Conservation (phyloP, 352 stramenopile species). For the Hyaloperonospora arabidopsidis region DNA sequence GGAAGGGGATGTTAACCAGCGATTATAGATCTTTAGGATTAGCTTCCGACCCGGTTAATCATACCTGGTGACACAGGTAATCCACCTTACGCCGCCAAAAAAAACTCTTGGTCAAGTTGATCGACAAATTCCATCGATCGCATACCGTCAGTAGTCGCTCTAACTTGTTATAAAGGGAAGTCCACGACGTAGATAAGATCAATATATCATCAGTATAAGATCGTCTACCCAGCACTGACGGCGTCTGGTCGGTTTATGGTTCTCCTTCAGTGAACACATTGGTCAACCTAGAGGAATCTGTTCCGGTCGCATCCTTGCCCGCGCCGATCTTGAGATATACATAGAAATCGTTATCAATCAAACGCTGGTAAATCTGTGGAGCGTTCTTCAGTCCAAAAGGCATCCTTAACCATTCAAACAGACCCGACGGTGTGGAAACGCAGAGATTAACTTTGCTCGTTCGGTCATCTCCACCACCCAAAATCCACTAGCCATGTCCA, state of each 20-base stretch:
- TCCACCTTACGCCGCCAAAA: constrained; percentile 11
- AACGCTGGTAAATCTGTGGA: constrained; percentile 25
- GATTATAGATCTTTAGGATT: constrained; percentile 13
- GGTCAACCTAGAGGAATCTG: no score
- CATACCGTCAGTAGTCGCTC: no score
- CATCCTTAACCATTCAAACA: constrained; percentile 24
- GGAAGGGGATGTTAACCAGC: constrained; percentile 5
- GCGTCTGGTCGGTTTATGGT: no score
- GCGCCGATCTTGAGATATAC: background rate
- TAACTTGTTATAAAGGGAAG: background rate
- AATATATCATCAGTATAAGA: constrained; percentile 30
- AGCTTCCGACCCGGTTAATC: constrained; percentile 2
- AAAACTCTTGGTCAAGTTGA: constrained; percentile 18
- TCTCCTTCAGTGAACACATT: no score
- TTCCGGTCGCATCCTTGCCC: background rate
- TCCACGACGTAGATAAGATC: constrained; percentile 4
- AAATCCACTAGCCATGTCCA: no score
- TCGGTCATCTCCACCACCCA: no score
- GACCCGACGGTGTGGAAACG: constrained; percentile 18
- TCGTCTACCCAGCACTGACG: constrained; percentile 7
- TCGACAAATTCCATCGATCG: constrained; percentile 10
- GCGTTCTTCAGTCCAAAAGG: constrained; percentile 2
- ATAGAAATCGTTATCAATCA: constrained; percentile 25
- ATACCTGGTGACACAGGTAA: constrained; percentile 15
- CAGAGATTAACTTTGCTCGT: constrained; percentile 8